These are phyloP conservation scores for Wakefieldia striispora DNA, from an alignment of 768 basidiomycete species.

Conservation along the genomic window DNA sequence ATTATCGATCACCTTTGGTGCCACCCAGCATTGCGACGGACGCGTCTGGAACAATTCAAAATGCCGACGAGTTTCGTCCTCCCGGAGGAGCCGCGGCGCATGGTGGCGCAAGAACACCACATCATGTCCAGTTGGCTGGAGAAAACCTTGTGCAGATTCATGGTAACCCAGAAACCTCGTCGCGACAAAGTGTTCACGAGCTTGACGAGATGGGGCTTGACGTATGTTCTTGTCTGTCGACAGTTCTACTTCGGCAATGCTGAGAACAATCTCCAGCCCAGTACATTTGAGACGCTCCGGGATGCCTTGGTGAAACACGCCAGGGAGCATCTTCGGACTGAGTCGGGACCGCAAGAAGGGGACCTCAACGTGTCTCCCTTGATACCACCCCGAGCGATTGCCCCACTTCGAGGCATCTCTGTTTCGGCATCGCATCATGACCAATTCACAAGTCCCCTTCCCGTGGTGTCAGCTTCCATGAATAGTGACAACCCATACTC, in stretches of 20 bases:
- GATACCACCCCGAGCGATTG: conserved; percentile 1
- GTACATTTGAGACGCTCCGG: conserved; percentile 47
- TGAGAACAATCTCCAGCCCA: conserved; percentile 34
- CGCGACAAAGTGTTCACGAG: conserved; percentile 31
- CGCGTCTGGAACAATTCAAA: conserved; percentile 1
- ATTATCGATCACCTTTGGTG: conserved; percentile 6
- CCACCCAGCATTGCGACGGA: conserved; percentile 19
- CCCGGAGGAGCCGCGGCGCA: conserved; percentile 18
- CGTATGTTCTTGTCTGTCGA: conserved; percentile 35
- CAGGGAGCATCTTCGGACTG: conserved; percentile 4
- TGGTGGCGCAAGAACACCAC: conserved; percentile 43
- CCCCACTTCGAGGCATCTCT: conserved; percentile 12
- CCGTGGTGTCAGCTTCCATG: neutral
- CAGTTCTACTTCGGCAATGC: neutral
- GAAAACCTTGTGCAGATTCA: conserved; percentile 18
- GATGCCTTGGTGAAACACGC: conserved; percentile 53
- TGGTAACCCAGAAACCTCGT: neutral
- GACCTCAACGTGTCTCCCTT: conserved; percentile 6
- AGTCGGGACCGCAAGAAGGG: neutral
- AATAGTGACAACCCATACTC: conserved; percentile 23
- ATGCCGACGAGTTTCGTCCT: conserved; percentile 10
- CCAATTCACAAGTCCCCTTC: neutral
- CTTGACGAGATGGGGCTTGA: conserved; percentile 56
- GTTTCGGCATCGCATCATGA: neutral
- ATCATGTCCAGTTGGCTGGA: conserved; percentile 53